These are phyloP conservation scores for Fomitopsis serialis DNA, from an alignment of 768 basidiomycete species.

Conservation along the genomic window DNA sequence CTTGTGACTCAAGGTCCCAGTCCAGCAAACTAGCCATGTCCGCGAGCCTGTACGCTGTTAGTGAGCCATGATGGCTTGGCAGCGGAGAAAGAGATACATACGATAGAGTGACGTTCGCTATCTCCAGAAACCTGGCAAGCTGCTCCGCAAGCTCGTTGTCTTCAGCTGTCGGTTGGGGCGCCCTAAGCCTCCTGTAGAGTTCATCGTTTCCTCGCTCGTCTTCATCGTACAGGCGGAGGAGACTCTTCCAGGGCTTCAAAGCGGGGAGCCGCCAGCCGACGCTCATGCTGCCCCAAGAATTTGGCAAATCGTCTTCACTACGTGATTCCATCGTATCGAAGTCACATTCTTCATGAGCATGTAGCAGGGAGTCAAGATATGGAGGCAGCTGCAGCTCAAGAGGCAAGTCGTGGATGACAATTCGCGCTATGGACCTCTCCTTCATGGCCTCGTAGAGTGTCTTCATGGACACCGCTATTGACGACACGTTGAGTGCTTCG, in stretches of 20 bases:
- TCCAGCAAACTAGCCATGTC: conserved; percentile 79
- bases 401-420: conserved; percentile 73
- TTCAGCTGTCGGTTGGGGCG: conserved; percentile 54
- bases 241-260: conserved; percentile 87
- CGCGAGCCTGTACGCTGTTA: conserved; percentile 44
- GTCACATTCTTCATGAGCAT: conserved; percentile 56
- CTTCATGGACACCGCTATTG: conserved; percentile 78
- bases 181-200: conserved; percentile 53
- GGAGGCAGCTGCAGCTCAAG: conserved; percentile 87
- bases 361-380: conserved; percentile 65
- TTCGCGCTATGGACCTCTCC: conserved; percentile 66
- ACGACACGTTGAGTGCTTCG: conserved; percentile 59
- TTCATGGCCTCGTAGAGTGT: conserved; percentile 76
- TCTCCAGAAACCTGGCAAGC: conserved; percentile 70
- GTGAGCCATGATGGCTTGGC: not conserved
- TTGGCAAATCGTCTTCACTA: conserved; percentile 28
- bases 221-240: conserved; percentile 65
- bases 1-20: conserved; percentile 77
- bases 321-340: conserved; percentile 46
- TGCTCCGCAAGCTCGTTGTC: conserved; percentile 67
- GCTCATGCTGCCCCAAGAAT: conserved; percentile 63
- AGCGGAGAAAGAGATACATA: conserved; percentile 31
- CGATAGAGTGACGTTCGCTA: conserved; percentile 71
- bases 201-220: conserved; percentile 47
- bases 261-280: conserved; percentile 70